Percentiles rank a stretch among this genome's conserved stretches.
Conservation (phyloP, 2,329 filamentous ascomycete species). For the Colletotrichum lentis region DNA sequence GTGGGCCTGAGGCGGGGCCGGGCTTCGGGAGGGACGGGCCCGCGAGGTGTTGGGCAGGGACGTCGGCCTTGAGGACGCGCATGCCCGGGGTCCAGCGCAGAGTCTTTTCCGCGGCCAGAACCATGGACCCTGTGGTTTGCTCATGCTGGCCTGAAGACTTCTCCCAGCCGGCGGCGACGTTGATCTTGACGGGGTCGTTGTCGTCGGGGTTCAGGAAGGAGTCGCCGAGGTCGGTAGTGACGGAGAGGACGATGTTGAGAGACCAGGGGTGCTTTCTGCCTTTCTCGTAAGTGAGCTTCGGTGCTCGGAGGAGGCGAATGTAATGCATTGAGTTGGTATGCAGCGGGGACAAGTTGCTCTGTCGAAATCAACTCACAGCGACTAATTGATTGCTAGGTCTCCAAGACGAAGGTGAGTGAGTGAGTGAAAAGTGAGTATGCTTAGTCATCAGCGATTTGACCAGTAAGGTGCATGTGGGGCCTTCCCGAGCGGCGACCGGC, state of each 20-base stretch:
- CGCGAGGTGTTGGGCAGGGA: conserved; percentile 35
- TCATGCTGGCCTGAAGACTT: conserved; percentile 43
- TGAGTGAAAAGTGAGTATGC: conserved; percentile 14
- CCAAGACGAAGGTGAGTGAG: not conserved
- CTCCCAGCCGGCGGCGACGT: conserved; percentile 45
- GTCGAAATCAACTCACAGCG: not conserved
- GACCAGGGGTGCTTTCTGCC: conserved; percentile 40
- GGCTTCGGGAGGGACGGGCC: not conserved
- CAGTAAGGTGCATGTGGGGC: not conserved
- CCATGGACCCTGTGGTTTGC: conserved; percentile 42
- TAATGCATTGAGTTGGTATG: conserved; percentile 60
- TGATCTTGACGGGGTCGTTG: conserved; percentile 54
- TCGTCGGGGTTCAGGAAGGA: conserved; percentile 57
- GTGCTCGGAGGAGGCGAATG: conserved; percentile 61
- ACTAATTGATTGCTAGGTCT: not conserved
- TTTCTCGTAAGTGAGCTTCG: conserved; percentile 47
- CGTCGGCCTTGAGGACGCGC: conserved; percentile 49
- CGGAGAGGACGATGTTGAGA: conserved; percentile 59
- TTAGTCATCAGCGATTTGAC: conserved; percentile 20
- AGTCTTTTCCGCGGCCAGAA: conserved; percentile 35
- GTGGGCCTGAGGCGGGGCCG: not conserved
- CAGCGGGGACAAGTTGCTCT: too few species aligned
- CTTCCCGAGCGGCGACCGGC: not conserved
- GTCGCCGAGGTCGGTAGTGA: conserved; percentile 67
- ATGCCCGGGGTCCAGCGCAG: conserved; percentile 46